phyloP scores from a whole-genome alignment of 768 basidiomycete genomes.

The Podaxis sp. region DNA sequence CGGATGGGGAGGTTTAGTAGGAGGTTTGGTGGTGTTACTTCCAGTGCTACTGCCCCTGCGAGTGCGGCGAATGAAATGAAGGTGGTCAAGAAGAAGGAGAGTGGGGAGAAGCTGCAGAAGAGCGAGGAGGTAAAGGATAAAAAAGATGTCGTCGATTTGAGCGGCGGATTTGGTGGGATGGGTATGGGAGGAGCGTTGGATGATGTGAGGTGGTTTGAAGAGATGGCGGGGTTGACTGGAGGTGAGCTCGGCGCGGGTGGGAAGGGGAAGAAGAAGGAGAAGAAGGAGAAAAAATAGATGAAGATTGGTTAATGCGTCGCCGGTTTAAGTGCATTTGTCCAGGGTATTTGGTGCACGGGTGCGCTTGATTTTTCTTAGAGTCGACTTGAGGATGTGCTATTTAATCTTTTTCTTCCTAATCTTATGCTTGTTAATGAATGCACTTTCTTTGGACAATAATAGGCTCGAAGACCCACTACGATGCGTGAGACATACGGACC shows the following conservation, averaged over 20 bases:
- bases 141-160: slow-evolving; percentile 10
- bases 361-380: too few relatives aligned
- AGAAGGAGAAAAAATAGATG: slow-evolving; percentile 4
- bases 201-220: slow-evolving; percentile 12
- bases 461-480: too few relatives aligned
- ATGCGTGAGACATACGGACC: too few relatives aligned
- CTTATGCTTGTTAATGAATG: too few relatives aligned
- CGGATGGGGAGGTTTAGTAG: slow-evolving; percentile 79
- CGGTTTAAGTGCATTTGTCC: too few relatives aligned
- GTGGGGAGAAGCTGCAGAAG: background rate
- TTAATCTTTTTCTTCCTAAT: too few relatives aligned
- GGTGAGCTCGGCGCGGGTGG: background rate
- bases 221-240: slow-evolving; percentile 12
- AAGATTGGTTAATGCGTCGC: too few relatives aligned
- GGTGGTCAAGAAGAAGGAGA: background rate
- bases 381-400: too few relatives aligned
- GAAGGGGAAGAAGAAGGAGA: slow-evolving; percentile 9
- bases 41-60: too few relatives aligned
- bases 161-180: slow-evolving; percentile 27
- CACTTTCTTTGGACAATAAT: too few relatives aligned
- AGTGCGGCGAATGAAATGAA: too few relatives aligned
- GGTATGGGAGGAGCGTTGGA: slow-evolving; percentile 22
- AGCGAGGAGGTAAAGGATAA: background rate
- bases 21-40: slow-evolving; percentile 45
- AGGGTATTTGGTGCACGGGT: too few relatives aligned